phyloP scores from a whole-genome alignment of 441 rosid species.

The Populus trichocarpa region DNA sequence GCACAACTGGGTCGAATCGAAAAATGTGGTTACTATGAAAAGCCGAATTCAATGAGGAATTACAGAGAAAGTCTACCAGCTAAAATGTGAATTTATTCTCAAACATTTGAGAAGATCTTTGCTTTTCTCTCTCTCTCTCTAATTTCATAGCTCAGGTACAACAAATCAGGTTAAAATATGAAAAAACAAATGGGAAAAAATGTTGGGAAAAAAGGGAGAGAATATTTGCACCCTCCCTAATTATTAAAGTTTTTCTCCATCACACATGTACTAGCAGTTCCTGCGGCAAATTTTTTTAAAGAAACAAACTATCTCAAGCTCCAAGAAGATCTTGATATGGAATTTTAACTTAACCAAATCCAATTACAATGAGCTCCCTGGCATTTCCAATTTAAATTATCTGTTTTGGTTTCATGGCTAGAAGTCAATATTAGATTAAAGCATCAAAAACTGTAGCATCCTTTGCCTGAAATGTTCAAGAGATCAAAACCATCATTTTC shows the following conservation, averaged over 20 bases:
- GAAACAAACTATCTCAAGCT: conserved; percentile 18
- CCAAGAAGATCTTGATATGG: conserved; percentile 15
- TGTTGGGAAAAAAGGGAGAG: neutral
- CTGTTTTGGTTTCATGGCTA: conserved; percentile 4
- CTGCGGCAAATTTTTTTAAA: conserved; percentile 8
- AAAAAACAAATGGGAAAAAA: neutral
- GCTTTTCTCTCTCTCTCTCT: neutral
- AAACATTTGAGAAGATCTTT: neutral
- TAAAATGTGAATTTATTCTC: neutral
- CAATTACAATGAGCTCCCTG: conserved; percentile 12
- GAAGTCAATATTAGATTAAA: conserved; percentile 1
- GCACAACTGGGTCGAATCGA: neutral
- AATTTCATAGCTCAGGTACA: neutral
- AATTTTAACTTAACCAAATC: conserved; percentile 11
- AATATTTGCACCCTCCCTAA: neutral
- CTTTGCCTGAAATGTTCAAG: conserved; percentile 9
- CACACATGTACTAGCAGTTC: conserved; percentile 3
- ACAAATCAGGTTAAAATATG: neutral
- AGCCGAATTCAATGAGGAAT: neutral
- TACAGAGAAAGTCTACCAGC: neutral
- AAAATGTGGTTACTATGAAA: neutral
- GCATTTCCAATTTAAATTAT: neutral
- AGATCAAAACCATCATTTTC: neutral
- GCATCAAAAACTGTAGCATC: conserved; percentile 4
- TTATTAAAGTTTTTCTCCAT: neutral